Evolutionary conservation across 495 filamentous ascomycete genomes (phyloP).

Genomic region (Daldinia caldariorum): DNA sequence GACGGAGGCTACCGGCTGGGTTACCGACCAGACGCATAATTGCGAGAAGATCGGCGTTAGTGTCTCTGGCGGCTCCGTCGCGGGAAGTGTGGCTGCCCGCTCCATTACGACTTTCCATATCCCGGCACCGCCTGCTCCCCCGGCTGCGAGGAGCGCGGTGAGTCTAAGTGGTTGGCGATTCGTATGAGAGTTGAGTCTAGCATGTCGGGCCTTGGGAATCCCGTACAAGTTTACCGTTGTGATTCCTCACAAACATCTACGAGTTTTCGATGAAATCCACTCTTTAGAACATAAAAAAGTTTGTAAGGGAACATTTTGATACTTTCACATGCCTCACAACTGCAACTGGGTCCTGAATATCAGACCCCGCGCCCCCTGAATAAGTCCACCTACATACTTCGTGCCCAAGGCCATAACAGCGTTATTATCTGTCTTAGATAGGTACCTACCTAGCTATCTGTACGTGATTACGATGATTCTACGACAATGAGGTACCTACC

Average conservation of each 20-base stretch:
- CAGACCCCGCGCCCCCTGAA: too few species aligned
- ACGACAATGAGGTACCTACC: too few species aligned
- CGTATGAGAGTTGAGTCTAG: conserved; percentile 5
- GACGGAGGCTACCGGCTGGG: conserved; percentile 48
- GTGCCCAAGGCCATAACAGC: too few species aligned
- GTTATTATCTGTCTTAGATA: too few species aligned
- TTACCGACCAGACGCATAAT: conserved; percentile 51
- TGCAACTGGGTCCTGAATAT: not conserved
- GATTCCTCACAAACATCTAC: not conserved
- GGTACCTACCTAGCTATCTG: too few species aligned
- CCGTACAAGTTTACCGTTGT: conserved; percentile 12
- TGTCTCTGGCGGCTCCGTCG: conserved; percentile 47
- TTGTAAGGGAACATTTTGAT: not conserved
- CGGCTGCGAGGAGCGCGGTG: conserved; percentile 8
- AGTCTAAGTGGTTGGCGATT: conserved; percentile 19
- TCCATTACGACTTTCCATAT: conserved; percentile 53
- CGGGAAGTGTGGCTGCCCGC: conserved; percentile 50
- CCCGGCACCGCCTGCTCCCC: conserved; percentile 27
- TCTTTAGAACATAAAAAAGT: not conserved
- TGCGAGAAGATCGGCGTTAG: conserved; percentile 47
- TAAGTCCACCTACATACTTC: too few species aligned
- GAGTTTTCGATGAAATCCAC: not conserved
- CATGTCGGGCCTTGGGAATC: not conserved
- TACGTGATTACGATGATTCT: too few species aligned
- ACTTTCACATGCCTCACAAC: not conserved